Evolutionary conservation across 78 protist species (phyloP).

Genomic region (Acrasis kona): DNA sequence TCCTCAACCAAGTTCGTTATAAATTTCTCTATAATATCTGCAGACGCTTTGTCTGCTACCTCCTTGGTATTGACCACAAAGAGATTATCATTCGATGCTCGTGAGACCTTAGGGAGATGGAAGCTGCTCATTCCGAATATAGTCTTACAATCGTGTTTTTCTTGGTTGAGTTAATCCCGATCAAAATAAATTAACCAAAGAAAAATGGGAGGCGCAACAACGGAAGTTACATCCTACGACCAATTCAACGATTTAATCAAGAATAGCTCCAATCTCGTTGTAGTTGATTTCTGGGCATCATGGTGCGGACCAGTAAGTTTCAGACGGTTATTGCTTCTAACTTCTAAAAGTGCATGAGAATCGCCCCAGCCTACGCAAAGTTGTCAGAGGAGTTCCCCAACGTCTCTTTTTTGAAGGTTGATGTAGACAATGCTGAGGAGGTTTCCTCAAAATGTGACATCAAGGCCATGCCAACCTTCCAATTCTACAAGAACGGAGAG

Average conservation of each 20-base stretch:
- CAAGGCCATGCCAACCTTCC: not conserved
- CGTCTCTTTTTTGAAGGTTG: not conserved
- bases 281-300: constrained; percentile 22
- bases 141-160: too few species aligned
- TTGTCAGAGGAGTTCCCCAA: not conserved
- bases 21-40: too few species aligned
- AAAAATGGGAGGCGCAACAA: too few species aligned
- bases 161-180: too few species aligned
- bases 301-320: constrained; percentile 16
- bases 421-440: constrained; percentile 5
- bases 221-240: too few species aligned
- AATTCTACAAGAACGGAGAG: not conserved
- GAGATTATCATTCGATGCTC: not conserved
- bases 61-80: too few species aligned
- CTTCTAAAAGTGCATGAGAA: not conserved
- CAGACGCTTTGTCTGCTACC: too few species aligned
- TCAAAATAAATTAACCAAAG: too few species aligned
- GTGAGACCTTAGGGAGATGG: not conserved
- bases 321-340: not conserved
- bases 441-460: not conserved
- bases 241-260: not conserved
- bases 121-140: too few species aligned
- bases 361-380: constrained; percentile 13
- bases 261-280: not conserved
- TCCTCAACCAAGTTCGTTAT: too few species aligned